A percentile compares a stretch with the other conserved stretches of the same genome.
Evolutionary conservation across 495 filamentous ascomycete species (phyloP).

Genomic region (Hyphodiscus hymeniophilus): DNA sequence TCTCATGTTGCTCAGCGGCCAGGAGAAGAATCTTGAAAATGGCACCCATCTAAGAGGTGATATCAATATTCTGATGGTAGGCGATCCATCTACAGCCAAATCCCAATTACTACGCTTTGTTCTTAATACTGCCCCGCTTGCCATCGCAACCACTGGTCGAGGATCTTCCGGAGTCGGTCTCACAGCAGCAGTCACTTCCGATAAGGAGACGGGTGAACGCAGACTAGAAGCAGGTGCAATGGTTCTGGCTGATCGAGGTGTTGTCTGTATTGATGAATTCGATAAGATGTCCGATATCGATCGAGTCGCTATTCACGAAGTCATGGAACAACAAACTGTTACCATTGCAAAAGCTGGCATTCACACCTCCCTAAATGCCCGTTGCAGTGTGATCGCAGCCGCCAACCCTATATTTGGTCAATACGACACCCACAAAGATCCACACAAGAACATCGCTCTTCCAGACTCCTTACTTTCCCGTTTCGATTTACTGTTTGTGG

Average conservation of each 20-base stretch:
- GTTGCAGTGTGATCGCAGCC: conserved; percentile 93
- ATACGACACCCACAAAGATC: conserved; percentile 97
- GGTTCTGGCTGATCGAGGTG: conserved; percentile 94
- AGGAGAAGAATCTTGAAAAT: conserved; percentile 98
- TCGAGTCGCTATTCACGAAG: conserved; percentile 98
- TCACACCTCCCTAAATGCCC: conserved; percentile 93
- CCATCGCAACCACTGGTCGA: conserved; percentile 94
- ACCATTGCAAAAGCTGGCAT: conserved; percentile 99
- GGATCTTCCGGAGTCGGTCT: conserved; percentile 98
- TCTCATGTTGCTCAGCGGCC: conserved; percentile 93
- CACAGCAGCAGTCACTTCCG: conserved; percentile 89
- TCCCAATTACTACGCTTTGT: conserved; percentile 97
- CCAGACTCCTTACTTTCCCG: conserved; percentile 95
- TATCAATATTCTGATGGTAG: conserved; percentile 99
- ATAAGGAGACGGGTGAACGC: conserved; percentile 96
- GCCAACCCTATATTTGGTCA: conserved; percentile 98
- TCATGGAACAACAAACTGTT: conserved; percentile 99
- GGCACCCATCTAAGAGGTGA: conserved; percentile 96
- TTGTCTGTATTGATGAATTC: conserved; percentile 99
- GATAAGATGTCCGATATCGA: conserved; percentile 99
- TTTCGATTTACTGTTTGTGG: conserved; percentile 98
- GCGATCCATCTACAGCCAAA: conserved; percentile 97
- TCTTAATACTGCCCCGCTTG: conserved; percentile 91
- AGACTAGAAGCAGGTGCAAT: conserved; percentile 96
- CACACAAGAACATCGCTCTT: conserved; percentile 95